Conservation (phyloP, 441 rosid genomes). For the Gossypium laxum region DNA sequence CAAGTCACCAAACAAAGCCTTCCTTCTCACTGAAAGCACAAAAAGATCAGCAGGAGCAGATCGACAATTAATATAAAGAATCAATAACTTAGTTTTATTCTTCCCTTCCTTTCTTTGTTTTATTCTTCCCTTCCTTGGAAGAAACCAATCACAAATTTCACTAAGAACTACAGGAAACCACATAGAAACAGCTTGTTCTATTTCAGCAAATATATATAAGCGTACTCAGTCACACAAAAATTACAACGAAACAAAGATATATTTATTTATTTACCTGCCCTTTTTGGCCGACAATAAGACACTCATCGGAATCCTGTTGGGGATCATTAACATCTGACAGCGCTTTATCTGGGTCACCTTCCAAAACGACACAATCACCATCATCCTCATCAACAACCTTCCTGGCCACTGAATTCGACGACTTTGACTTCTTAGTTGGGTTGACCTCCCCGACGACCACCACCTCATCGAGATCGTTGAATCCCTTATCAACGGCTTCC, state of each 20-base stretch:
- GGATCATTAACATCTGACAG: constrained; percentile 17
- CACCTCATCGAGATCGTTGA: constrained; percentile 38
- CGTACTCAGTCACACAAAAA: not conserved
- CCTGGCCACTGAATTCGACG: constrained; percentile 13
- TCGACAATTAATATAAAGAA: not conserved
- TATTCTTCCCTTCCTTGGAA: not conserved
- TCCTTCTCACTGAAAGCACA: not conserved
- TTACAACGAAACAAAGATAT: not conserved
- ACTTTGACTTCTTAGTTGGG: constrained; percentile 20
- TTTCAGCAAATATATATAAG: not conserved
- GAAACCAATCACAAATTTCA: not conserved
- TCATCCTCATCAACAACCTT: constrained; percentile 29
- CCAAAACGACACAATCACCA: constrained; percentile 68
- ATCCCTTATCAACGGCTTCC: constrained; percentile 13
- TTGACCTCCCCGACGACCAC: constrained; percentile 52
- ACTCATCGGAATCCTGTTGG: constrained; percentile 35
- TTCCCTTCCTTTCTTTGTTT: not conserved
- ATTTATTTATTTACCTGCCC: constrained; percentile 47
- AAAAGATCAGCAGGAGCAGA: not conserved
- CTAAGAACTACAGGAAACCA: not conserved
- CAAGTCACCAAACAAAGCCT: not conserved
- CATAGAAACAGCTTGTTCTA: not conserved
- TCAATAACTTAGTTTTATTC: not conserved
- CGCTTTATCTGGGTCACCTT: constrained; percentile 56
- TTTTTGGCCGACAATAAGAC: constrained; percentile 59